phyloP scores from a whole-genome alignment of 83 land plant genomes.

The Thuja plicata region DNA sequence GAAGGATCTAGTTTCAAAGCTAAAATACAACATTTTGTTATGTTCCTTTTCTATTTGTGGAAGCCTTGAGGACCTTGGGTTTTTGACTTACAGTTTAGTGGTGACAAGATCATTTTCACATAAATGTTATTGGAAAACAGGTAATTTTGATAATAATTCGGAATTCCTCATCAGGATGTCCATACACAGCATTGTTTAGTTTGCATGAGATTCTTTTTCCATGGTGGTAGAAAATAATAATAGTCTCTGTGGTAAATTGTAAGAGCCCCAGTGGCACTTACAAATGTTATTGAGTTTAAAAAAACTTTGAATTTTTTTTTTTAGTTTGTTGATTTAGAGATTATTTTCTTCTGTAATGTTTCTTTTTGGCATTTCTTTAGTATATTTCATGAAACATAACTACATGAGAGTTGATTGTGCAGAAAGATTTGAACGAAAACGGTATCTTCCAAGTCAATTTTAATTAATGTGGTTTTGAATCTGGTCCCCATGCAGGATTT shows the following conservation, averaged over 20 bases:
- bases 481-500: slow-evolving; percentile 52
- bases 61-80: background rate
- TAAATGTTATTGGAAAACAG: background rate
- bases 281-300: background rate
- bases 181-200: background rate
- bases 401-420: background rate
- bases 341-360: background rate
- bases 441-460: no score
- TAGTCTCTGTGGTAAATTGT: background rate
- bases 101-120: background rate
- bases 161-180: background rate
- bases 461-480: background rate
- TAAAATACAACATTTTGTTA: background rate
- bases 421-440: background rate
- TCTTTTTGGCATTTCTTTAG: background rate
- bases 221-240: background rate
- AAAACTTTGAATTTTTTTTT: background rate
- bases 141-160: background rate
- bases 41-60: background rate
- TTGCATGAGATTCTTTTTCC: background rate
- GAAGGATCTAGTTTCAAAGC: background rate
- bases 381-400: background rate
- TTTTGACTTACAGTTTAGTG: background rate
- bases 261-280: background rate
- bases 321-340: background rate